A percentile compares a stretch with the other conserved stretches of the same genome.
Evolutionary conservation across 2,329 filamentous ascomycete species (phyloP).

Genomic region (Aaosphaeria pasadenensis): DNA sequence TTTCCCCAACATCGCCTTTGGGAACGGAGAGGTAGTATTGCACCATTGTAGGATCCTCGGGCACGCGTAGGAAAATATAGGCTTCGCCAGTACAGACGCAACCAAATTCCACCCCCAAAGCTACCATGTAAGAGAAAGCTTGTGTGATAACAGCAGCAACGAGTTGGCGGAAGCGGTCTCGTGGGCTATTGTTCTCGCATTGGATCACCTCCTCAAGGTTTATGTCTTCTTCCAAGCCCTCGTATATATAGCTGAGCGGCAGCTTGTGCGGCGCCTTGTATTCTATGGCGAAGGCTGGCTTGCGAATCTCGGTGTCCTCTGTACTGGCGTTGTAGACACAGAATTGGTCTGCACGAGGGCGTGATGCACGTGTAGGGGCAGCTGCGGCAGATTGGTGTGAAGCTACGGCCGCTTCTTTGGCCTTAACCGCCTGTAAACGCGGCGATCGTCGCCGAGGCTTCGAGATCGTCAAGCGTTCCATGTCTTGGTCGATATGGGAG

Average conservation of each 20-base stretch:
- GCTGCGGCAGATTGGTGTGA: too few species aligned
- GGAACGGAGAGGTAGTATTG: neutral
- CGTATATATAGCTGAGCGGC: neutral
- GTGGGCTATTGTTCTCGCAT: neutral
- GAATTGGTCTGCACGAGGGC: constrained; percentile 3
- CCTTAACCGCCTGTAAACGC: constrained; percentile 5
- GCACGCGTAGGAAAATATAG: neutral
- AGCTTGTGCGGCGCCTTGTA: constrained; percentile 1
- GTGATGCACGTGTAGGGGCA: constrained; percentile 6
- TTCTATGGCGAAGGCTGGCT: neutral
- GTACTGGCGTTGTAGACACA: neutral
- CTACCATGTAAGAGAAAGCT: neutral
- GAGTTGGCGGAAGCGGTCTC: neutral
- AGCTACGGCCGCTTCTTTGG: neutral
- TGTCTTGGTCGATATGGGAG: constrained; percentile 8
- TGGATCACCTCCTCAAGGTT: neutral
- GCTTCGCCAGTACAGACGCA: neutral
- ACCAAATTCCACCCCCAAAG: neutral
- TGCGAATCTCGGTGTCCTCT: neutral
- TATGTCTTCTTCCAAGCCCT: neutral
- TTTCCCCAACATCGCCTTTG: neutral
- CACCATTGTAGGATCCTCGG: neutral
- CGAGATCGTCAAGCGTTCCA: constrained; percentile 8
- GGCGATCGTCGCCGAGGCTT: constrained; percentile 7
- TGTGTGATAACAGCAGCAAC: neutral